Conservation (phyloP, 1,284 basidiomycete species). For the Cutaneotrichosporon mucoides region DNA sequence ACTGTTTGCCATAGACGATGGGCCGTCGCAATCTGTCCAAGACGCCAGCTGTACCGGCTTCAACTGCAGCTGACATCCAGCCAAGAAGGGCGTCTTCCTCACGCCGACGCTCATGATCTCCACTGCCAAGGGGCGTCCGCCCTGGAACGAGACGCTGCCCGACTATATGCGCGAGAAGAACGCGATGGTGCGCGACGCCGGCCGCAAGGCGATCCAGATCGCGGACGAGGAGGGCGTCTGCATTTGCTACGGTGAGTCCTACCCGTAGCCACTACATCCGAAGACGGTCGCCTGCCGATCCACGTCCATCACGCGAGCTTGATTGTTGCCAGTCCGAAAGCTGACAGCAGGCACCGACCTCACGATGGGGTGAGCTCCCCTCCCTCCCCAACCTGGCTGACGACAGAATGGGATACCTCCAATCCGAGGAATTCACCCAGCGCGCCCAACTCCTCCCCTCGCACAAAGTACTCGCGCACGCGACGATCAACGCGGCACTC, state of each 20-base stretch:
- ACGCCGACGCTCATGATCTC: conserved; percentile 51
- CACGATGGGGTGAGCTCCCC: conserved; percentile 4
- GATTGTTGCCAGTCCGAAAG: background rate
- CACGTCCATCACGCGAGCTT: no score
- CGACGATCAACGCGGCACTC: conserved; percentile 52
- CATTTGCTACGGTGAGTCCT: conserved; percentile 28
- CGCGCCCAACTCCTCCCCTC: conserved; percentile 50
- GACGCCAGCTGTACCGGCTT: no score
- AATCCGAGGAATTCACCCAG: conserved; percentile 48
- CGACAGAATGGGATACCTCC: conserved; percentile 17
- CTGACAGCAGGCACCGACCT: conserved; percentile 4
- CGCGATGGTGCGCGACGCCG: conserved; percentile 18
- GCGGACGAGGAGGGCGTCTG: conserved; percentile 33
- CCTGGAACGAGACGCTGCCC: conserved; percentile 18
- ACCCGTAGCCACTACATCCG: no score
- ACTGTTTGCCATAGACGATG: no score
- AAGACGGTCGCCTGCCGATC: no score
- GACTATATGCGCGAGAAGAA: conserved; percentile 21
- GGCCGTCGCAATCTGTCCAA: no score
- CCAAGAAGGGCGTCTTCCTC: conserved; percentile 48
- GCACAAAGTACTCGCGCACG: conserved; percentile 50
- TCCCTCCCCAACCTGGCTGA: background rate
- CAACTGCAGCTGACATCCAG: conserved; percentile 33
- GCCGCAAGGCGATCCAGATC: conserved; percentile 18
- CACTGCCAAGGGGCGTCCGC: conserved; percentile 18